These are phyloP conservation scores for Meira nashicola DNA, from an alignment of 1,284 basidiomycete species.

Conservation along the genomic window DNA sequence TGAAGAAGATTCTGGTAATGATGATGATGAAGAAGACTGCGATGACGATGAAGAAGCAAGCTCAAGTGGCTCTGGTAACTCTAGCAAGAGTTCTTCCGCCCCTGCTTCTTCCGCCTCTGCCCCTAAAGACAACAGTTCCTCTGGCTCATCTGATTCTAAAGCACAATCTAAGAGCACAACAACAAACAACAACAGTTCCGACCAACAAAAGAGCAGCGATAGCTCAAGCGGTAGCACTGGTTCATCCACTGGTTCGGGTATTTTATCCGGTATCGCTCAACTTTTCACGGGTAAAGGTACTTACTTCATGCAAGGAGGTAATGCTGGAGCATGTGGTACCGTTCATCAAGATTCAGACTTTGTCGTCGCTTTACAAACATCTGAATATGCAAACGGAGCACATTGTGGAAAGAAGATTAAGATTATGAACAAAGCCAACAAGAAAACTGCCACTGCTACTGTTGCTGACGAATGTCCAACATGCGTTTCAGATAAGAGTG, in stretches of 20 bases:
- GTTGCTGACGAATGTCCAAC: slow-evolving; percentile 37
- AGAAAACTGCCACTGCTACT: slow-evolving; percentile 61
- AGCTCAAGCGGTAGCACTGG: no score
- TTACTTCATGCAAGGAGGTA: slow-evolving; percentile 43
- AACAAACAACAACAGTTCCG: no score
- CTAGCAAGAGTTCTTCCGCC: neutral
- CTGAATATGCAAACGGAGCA: slow-evolving; percentile 54
- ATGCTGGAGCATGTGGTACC: slow-evolving; percentile 47
- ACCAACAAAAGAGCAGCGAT: no score
- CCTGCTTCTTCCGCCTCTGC: neutral
- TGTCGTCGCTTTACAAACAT: slow-evolving; percentile 28
- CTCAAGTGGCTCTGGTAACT: neutral
- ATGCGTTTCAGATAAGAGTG: slow-evolving; percentile 64
- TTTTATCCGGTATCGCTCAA: no score
- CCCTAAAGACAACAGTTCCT: slow-evolving; percentile 18
- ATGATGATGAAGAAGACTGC: slow-evolving; percentile 2
- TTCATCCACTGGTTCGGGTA: no score
- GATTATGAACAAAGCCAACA: slow-evolving; percentile 55
- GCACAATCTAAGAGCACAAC: no score
- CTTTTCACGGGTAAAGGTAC: slow-evolving; percentile 26
- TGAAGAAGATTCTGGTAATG: slow-evolving; percentile 11
- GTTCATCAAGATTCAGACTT: slow-evolving; percentile 33
- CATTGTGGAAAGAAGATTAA: slow-evolving; percentile 66
- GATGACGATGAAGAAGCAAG: slow-evolving; percentile 5
- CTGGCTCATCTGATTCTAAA: slow-evolving; percentile 25